These are phyloP conservation scores for Polyplosphaeria fusca DNA, from an alignment of 495 filamentous ascomycete genomes.

Conservation along the genomic window DNA sequence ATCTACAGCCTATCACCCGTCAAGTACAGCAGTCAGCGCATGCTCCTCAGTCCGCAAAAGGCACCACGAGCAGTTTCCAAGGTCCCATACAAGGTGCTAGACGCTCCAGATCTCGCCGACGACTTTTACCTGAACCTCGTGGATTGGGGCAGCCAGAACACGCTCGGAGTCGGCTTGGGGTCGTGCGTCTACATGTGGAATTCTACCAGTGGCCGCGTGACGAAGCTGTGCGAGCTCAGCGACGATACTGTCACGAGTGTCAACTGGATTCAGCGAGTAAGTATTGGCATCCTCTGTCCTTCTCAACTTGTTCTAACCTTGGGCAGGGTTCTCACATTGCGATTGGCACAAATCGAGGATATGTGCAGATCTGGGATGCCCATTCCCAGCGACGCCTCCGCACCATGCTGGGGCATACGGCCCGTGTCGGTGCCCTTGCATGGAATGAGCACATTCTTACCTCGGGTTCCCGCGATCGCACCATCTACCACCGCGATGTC, in stretches of 20 bases:
- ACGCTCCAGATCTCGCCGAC: constrained; percentile 92
- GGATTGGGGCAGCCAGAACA: constrained; percentile 95
- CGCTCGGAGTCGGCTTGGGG: constrained; percentile 86
- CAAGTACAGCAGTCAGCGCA: constrained; percentile 81
- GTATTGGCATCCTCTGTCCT: constrained; percentile 25
- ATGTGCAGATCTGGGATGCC: constrained; percentile 98
- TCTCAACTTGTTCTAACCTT: constrained; percentile 1
- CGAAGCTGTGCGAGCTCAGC: constrained; percentile 85
- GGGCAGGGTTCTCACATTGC: constrained; percentile 82
- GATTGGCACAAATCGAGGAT: constrained; percentile 87
- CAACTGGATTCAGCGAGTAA: constrained; percentile 86
- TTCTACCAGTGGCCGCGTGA: constrained; percentile 77
- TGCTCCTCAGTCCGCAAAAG: constrained; percentile 84
- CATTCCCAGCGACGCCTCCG: constrained; percentile 76
- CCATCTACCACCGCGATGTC: constrained; percentile 93
- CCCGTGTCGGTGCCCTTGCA: constrained; percentile 82
- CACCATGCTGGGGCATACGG: constrained; percentile 95
- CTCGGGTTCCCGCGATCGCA: constrained; percentile 87
- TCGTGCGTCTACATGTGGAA: constrained; percentile 99
- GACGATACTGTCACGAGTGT: constrained; percentile 96
- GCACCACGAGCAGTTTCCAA: constrained; percentile 86
- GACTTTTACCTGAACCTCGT: constrained; percentile 98
- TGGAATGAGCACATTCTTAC: constrained; percentile 98
- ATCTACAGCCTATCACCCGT: constrained; percentile 93
- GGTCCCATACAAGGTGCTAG: constrained; percentile 94